Conservation (phyloP, 768 basidiomycete genomes). For the Sarcodon aspratus region DNA sequence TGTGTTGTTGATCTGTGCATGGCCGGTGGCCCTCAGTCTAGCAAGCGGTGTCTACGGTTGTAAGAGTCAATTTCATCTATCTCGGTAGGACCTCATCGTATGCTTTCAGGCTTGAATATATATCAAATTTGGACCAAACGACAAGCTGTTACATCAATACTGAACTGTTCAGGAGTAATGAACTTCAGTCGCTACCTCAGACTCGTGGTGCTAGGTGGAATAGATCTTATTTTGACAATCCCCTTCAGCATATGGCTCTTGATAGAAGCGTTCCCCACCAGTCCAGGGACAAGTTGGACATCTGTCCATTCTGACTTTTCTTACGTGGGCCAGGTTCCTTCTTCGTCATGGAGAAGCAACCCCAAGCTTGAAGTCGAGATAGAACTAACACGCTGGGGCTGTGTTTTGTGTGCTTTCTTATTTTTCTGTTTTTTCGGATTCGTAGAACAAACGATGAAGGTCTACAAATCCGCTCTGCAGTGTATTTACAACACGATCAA, state of each 20-base stretch:
- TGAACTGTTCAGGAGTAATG: conserved; percentile 6
- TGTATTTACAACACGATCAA: no score
- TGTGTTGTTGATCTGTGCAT: conserved; percentile 22
- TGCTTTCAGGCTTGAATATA: no score
- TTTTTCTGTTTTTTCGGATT: conserved; percentile 10
- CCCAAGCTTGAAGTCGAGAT: conserved; percentile 7
- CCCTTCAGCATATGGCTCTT: conserved; percentile 9
- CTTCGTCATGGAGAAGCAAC: conserved; percentile 4
- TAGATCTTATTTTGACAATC: conserved; percentile 10
- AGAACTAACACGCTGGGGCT: conserved; percentile 3
- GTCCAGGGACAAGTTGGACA: conserved; percentile 17
- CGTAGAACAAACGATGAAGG: conserved; percentile 6
- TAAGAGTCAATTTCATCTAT: conserved; percentile 13
- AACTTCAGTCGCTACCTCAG: conserved; percentile 17
- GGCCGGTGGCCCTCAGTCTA: conserved; percentile 29
- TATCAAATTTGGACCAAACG: conserved; percentile 28
- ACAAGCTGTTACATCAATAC: conserved; percentile 11
- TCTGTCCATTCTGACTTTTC: conserved; percentile 21
- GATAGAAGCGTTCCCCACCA: conserved; percentile 8
- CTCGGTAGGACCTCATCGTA: conserved; percentile 6
- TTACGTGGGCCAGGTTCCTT: conserved; percentile 11
- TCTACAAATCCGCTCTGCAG: conserved; percentile 10
- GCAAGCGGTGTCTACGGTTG: conserved; percentile 26
- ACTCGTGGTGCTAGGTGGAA: conserved; percentile 32
- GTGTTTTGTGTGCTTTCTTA: conserved; percentile 4